A percentile compares a stretch with the other conserved stretches of the same genome.
These are phyloP conservation scores for Grigorovia humatica DNA, from an alignment of 805 yeast genomes.

Conservation along the genomic window DNA sequence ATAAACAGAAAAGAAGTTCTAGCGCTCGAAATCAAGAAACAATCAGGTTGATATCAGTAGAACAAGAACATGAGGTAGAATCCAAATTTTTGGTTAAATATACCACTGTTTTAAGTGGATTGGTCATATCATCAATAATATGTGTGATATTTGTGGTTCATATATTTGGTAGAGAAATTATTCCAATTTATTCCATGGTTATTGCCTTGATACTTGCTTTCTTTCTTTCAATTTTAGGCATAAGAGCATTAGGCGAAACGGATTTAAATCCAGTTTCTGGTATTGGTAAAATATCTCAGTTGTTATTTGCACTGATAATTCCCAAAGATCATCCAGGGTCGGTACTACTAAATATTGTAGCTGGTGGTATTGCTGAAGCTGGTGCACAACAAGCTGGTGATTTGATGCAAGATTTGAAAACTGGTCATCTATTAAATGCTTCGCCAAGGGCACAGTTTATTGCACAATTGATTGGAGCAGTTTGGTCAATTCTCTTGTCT, in stretches of 20 bases:
- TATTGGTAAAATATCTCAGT: conserved; percentile 86
- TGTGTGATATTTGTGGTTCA: conserved; percentile 55
- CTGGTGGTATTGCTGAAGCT: conserved; percentile 97
- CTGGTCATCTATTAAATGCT: conserved; percentile 87
- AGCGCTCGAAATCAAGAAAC: conserved; percentile 14
- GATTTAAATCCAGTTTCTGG: conserved; percentile 96
- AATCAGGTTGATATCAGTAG: conserved; percentile 22
- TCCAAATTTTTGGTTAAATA: conserved; percentile 40
- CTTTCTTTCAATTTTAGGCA: conserved; percentile 74
- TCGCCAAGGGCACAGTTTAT: conserved; percentile 85
- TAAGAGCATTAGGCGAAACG: conserved; percentile 92
- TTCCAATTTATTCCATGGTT: conserved; percentile 61
- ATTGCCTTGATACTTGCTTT: conserved; percentile 68
- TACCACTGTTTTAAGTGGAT: conserved; percentile 45
- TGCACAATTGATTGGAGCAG: conserved; percentile 83
- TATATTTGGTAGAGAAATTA: conserved; percentile 53
- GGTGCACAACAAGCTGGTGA: conserved; percentile 99
- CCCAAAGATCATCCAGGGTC: conserved; percentile 71
- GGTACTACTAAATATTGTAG: conserved; percentile 74
- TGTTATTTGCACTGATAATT: conserved; percentile 71
- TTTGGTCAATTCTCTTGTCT: conserved; percentile 72
- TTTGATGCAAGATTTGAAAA: conserved; percentile 91
- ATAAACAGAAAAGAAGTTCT: conserved; percentile 9
- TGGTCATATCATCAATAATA: conserved; percentile 51
- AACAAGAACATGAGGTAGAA: conserved; percentile 32